These are phyloP conservation scores for Xanthoceras sorbifolium DNA, from an alignment of 345 rosid species.

Conservation along the genomic window DNA sequence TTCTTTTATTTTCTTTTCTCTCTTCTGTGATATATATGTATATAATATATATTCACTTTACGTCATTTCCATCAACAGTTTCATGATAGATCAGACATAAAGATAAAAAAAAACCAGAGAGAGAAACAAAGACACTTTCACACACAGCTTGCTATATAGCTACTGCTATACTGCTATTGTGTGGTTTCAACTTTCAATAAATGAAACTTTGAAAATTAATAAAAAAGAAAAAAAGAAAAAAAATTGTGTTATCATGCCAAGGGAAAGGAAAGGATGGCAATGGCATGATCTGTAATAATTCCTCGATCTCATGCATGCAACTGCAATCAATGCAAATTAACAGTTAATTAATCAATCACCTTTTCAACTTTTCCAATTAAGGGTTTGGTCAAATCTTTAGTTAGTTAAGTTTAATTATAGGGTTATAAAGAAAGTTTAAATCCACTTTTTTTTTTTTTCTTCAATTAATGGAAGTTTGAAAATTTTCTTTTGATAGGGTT, in stretches of 20 bases:
- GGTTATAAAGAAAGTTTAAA: background rate
- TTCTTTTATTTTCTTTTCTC: background rate
- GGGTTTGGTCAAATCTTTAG: background rate
- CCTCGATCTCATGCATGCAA: background rate
- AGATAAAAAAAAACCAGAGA: background rate
- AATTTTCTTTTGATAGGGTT: background rate
- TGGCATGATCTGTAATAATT: too few relatives aligned
- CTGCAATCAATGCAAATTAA: background rate
- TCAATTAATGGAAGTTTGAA: background rate
- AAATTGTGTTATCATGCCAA: background rate
- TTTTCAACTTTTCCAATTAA: background rate
- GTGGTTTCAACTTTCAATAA: conserved; percentile 2
- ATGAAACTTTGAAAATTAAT: background rate
- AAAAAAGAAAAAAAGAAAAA: background rate
- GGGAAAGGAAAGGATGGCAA: too few relatives aligned
- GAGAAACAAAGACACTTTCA: too few relatives aligned
- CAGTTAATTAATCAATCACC: background rate
- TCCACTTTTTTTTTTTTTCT: background rate
- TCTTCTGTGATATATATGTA: too few relatives aligned
- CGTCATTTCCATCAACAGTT: conserved; percentile 40
- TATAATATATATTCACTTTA: conserved; percentile 26
- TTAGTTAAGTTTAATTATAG: background rate
- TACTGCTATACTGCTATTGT: background rate
- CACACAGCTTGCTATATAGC: background rate
- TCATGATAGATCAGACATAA: conserved; percentile 21